These are phyloP conservation scores for Xylaria sp. DNA, from an alignment of 2,329 filamentous ascomycete genomes.

Conservation along the genomic window DNA sequence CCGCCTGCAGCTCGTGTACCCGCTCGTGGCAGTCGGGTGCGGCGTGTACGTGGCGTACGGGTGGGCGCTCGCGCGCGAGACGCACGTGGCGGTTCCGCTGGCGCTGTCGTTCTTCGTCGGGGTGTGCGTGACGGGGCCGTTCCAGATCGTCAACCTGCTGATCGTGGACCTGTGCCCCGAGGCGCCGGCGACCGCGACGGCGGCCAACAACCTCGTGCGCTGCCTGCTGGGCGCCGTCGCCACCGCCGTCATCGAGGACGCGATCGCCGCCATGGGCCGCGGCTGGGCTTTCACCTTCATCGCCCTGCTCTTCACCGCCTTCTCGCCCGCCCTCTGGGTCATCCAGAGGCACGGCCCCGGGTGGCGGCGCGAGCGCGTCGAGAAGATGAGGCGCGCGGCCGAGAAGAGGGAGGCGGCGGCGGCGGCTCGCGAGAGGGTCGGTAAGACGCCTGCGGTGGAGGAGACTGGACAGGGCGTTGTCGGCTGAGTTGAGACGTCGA, in stretches of 20 bases:
- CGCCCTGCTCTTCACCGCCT: conserved; percentile 51
- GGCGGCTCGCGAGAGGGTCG: conserved; percentile 31
- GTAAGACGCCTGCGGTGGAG: not conserved
- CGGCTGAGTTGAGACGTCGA: not conserved
- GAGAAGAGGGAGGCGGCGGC: conserved; percentile 37
- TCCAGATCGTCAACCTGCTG: conserved; percentile 65
- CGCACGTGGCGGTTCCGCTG: conserved; percentile 56
- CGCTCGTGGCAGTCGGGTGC: conserved; percentile 57
- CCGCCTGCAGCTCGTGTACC: conserved; percentile 57
- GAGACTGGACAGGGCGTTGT: not conserved
- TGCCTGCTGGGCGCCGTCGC: conserved; percentile 62
- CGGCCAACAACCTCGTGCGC: conserved; percentile 66
- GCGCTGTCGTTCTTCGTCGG: conserved; percentile 61
- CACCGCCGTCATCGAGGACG: conserved; percentile 61
- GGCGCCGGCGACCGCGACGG: conserved; percentile 63
- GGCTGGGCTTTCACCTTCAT: conserved; percentile 67
- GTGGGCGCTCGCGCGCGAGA: conserved; percentile 57
- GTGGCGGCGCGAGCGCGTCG: conserved; percentile 55
- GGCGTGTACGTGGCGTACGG: conserved; percentile 58
- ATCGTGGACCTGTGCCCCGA: conserved; percentile 66
- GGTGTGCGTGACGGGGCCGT: conserved; percentile 61
- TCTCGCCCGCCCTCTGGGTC: conserved; percentile 53
- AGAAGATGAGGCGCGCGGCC: conserved; percentile 40
- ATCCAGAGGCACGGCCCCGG: conserved; percentile 51
- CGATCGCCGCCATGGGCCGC: conserved; percentile 59